Percentiles rank a stretch among this genome's conserved stretches.
These are phyloP conservation scores for Fennellomyces sp. DNA, from an alignment of 371 early-diverging fungal species.

Conservation along the genomic window DNA sequence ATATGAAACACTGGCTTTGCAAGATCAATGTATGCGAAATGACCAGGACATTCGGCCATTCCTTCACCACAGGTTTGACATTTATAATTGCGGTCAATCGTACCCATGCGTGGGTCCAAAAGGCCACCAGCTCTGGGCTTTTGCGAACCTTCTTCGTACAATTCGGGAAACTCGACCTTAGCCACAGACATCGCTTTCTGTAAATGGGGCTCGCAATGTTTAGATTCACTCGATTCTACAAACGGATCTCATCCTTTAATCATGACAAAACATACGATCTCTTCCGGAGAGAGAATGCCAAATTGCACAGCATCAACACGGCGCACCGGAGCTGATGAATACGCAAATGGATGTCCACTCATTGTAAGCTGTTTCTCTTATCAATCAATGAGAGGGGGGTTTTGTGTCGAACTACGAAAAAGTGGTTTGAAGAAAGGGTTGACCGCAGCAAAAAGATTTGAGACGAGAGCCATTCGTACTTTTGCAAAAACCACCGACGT, in stretches of 20 bases:
- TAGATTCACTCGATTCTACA: too few relatives aligned
- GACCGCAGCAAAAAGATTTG: background rate
- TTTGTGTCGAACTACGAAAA: background rate
- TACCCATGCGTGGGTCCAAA: constrained; percentile 98
- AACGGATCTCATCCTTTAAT: too few relatives aligned
- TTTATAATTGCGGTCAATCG: constrained; percentile 97
- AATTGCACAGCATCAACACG: constrained; percentile 94
- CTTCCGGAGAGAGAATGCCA: constrained; percentile 95
- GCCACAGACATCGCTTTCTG: constrained; percentile 97
- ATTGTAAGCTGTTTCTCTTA: constrained; percentile 19
- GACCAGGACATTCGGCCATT: constrained; percentile 98
- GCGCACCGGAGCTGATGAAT: constrained; percentile 91
- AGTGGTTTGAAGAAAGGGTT: background rate
- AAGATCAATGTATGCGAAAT: constrained; percentile 99
- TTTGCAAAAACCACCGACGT: too few relatives aligned
- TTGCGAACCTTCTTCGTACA: constrained; percentile 91
- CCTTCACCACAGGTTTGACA: constrained; percentile 98
- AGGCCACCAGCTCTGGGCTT: constrained; percentile 87
- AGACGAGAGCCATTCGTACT: too few relatives aligned
- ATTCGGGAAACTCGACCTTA: constrained; percentile 95
- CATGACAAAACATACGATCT: constrained; percentile 74
- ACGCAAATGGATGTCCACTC: constrained; percentile 68
- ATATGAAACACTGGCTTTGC: constrained; percentile 98
- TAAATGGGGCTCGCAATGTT: constrained; percentile 17
- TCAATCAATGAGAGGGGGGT: background rate